Evolutionary conservation across 169 alveolate species (phyloP).

Genomic region (Cryptosporidium parvum): DNA sequence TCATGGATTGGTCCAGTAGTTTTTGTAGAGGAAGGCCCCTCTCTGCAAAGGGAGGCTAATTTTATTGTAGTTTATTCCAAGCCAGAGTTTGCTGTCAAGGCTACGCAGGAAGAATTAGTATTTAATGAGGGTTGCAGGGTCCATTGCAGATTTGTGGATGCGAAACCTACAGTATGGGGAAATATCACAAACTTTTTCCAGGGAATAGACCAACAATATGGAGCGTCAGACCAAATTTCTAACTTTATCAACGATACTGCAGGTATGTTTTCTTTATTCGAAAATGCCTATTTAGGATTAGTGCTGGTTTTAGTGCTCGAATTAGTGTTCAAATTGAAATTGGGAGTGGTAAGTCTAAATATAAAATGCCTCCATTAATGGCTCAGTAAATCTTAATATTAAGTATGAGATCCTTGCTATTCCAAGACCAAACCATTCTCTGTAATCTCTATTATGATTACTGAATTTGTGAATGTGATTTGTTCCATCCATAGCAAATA

Average conservation of each 20-base stretch:
- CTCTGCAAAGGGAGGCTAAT: slow-evolving; percentile 78
- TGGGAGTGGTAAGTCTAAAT: neutral
- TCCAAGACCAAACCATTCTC: slow-evolving; percentile 71
- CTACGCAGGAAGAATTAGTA: slow-evolving; percentile 44
- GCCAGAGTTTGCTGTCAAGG: slow-evolving; percentile 78
- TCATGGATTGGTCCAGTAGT: slow-evolving; percentile 82
- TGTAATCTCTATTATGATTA: neutral
- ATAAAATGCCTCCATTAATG: too few relatives aligned
- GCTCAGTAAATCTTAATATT: too few relatives aligned
- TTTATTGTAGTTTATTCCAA: slow-evolving; percentile 78
- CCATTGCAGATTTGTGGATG: slow-evolving; percentile 61
- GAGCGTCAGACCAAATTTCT: slow-evolving; percentile 60
- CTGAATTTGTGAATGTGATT: slow-evolving; percentile 1
- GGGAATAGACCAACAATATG: slow-evolving; percentile 55
- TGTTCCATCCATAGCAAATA: slow-evolving; percentile 72
- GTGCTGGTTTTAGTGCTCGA: neutral
- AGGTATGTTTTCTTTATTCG: slow-evolving; percentile 53
- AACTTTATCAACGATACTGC: slow-evolving; percentile 59
- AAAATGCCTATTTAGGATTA: neutral
- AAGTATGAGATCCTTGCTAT: slow-evolving; percentile 3
- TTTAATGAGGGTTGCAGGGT: slow-evolving; percentile 61
- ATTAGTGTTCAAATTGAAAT: neutral
- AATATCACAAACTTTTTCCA: slow-evolving; percentile 43
- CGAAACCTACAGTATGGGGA: slow-evolving; percentile 57
- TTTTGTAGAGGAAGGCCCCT: slow-evolving; percentile 78